These are phyloP conservation scores for Hygrophoropsis aurantiaca DNA, from an alignment of 768 basidiomycete species.

Conservation along the genomic window DNA sequence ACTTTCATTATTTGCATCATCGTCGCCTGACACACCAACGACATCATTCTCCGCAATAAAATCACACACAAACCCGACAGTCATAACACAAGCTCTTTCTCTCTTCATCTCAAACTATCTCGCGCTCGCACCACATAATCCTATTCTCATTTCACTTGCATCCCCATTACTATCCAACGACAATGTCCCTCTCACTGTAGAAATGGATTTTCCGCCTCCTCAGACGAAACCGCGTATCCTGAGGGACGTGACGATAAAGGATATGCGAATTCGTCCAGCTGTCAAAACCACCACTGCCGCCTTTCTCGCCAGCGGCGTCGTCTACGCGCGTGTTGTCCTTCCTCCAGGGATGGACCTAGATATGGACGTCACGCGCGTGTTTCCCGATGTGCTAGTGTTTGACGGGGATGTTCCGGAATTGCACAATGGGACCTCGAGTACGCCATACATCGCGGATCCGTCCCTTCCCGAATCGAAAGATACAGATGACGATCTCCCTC, in stretches of 20 bases:
- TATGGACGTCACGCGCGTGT: conserved; percentile 61
- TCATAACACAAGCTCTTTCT: no score
- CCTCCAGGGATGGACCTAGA: conserved; percentile 67
- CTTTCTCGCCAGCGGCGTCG: conserved; percentile 69
- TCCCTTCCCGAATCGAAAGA: not conserved
- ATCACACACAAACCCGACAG: no score
- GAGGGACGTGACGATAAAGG: conserved; percentile 67
- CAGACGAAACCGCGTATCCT: conserved; percentile 63
- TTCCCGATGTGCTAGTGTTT: conserved; percentile 77
- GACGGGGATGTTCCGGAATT: conserved; percentile 62
- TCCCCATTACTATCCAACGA: conserved; percentile 59
- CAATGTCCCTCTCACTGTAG: conserved; percentile 50
- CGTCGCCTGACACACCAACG: no score
- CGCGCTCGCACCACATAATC: no score
- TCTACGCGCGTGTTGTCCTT: conserved; percentile 64
- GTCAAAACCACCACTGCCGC: conserved; percentile 31
- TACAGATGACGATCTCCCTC: no score
- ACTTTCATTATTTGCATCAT: conserved; percentile 53
- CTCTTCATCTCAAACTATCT: no score
- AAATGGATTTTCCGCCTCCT: conserved; percentile 64
- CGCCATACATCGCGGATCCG: conserved; percentile 5
- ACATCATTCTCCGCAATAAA: no score
- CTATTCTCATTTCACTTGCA: conserved; percentile 58
- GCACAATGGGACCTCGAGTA: conserved; percentile 11
- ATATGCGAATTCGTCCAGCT: conserved; percentile 62